Base-by-base conservation (phyloP, 1,284 basidiomycete species). In the Rhodotorula sp. region DNA sequence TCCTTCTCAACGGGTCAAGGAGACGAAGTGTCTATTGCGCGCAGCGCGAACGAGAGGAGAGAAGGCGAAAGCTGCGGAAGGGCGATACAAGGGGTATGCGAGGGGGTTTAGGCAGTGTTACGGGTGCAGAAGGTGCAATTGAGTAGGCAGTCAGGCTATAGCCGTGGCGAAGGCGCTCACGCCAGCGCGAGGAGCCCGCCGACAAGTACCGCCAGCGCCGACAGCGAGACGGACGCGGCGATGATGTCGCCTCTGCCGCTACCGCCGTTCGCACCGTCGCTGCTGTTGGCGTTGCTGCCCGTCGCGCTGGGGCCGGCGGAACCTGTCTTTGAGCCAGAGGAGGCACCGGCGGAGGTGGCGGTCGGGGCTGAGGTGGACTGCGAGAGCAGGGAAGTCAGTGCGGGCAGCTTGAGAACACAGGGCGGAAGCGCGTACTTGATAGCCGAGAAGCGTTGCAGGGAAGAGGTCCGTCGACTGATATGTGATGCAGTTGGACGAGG, bases 401-500 rank as follows among this genome's bases (percentile, higher is more conserved):
- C 39, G 39, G 9, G 39, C 39, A 39, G 39, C 39, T 7, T 39
- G 39, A 25, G n/a, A 55, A n/a, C 9, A 7, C 39, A 39, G 7
- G 9, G 9, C 39, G 39, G 7, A 7, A 15, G 15, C 15, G n/a
- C 64, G 19, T 19, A 67, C 70, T 57, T 60, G 68, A 71, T 66
- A 69, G 55, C 74, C 66, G 58, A 72, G 44, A 48, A 66, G 41
- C 3, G 74, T 59, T 7, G 61, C 72, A 12, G 81, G 83, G 81
- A 82, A 91, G 41, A 91, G 82, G 29, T 83, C 84, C 1, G 85
- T 78, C 27, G 87, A 88, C 36, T 83, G 78, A 80, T 84, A 87
- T 1, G 86, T 85, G 37, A 84, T 82, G 79, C 90, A 92, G 81
- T 87, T 87, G 60, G 86, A 88, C 39, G 86, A 86, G 1, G 87